Conservation (phyloP, 208 protist genomes). For the Sergeia podlipaevii region DNA sequence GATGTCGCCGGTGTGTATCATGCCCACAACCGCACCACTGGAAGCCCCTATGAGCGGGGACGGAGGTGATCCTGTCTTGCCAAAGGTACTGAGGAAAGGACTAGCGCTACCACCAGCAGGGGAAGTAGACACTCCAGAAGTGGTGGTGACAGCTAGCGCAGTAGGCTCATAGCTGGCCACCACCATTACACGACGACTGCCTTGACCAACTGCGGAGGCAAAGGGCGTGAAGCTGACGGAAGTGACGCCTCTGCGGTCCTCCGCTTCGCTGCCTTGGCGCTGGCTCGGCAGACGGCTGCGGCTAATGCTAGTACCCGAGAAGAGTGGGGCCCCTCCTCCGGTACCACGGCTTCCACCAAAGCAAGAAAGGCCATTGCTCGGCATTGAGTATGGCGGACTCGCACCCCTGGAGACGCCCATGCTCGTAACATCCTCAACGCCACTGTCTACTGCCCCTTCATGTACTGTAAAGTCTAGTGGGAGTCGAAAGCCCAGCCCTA, state of each 20-base stretch:
- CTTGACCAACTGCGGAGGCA: conserved; percentile 34
- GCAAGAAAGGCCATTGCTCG: background rate
- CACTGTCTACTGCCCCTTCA: conserved; percentile 36
- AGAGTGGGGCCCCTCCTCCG: background rate
- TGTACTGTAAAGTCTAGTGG: conserved; percentile 67
- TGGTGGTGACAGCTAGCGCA: background rate
- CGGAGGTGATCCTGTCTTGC: too few species aligned
- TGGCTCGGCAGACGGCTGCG: background rate
- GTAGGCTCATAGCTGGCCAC: conserved; percentile 57
- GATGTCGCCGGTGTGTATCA: background rate
- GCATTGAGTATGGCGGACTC: background rate
- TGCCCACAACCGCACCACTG: too few species aligned
- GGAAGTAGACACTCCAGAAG: conserved; percentile 12
- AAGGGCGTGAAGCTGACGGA: conserved; percentile 17
- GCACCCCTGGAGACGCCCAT: background rate
- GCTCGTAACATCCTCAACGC: conserved; percentile 15
- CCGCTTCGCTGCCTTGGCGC: background rate
- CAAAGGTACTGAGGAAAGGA: too few species aligned
- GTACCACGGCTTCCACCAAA: background rate
- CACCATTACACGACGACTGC: conserved; percentile 46
- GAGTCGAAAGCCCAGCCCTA: conserved; percentile 77
- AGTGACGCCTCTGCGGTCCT: background rate
- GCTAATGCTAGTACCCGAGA: conserved; percentile 2
- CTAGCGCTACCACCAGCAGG: too few species aligned
- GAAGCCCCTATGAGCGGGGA: too few species aligned